phyloP scores from a whole-genome alignment of 2,329 filamentous ascomycete species.

The Coniella vitis region DNA sequence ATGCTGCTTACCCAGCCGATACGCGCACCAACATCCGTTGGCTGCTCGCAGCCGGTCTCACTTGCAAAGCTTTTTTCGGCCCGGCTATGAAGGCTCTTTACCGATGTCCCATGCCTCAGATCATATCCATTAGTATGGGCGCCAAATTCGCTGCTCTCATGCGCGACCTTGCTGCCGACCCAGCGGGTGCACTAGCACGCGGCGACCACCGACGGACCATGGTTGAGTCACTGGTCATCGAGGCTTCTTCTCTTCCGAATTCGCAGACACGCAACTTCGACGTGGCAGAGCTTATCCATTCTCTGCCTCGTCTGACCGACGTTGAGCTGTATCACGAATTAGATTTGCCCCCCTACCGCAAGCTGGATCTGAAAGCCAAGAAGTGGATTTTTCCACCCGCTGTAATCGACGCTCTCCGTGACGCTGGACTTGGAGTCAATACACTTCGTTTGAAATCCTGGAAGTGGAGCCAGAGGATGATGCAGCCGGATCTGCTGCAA shows the following conservation, averaged over 20 bases:
- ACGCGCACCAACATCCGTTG: slow-evolving; percentile 41
- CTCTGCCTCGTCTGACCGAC: slow-evolving; percentile 59
- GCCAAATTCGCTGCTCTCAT: slow-evolving; percentile 46
- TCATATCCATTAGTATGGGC: slow-evolving; percentile 39
- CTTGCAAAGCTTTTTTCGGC: slow-evolving; percentile 61
- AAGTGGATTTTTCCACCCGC: slow-evolving; percentile 64
- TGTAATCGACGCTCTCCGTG: slow-evolving; percentile 58
- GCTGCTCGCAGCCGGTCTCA: slow-evolving; percentile 56
- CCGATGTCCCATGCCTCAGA: slow-evolving; percentile 47
- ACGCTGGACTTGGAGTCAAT: slow-evolving; percentile 30
- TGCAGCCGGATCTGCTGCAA: slow-evolving; percentile 38
- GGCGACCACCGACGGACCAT: slow-evolving; percentile 55
- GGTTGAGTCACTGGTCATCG: slow-evolving; percentile 62
- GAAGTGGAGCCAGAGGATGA: slow-evolving; percentile 54
- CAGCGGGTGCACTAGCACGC: slow-evolving; percentile 45
- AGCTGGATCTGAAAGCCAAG: slow-evolving; percentile 42
- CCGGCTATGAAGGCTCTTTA: slow-evolving; percentile 70
- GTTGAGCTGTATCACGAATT: slow-evolving; percentile 66
- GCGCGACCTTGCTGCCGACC: slow-evolving; percentile 32
- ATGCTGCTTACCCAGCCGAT: slow-evolving; percentile 54
- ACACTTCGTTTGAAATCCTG: slow-evolving; percentile 42
- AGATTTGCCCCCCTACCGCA: slow-evolving; percentile 61
- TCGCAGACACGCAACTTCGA: slow-evolving; percentile 44
- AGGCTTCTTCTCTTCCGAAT: slow-evolving; percentile 54
- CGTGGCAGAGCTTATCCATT: slow-evolving; percentile 46